phyloP scores from a whole-genome alignment of 2,329 filamentous ascomycete genomes.

The Sporothrix euskadiensis region DNA sequence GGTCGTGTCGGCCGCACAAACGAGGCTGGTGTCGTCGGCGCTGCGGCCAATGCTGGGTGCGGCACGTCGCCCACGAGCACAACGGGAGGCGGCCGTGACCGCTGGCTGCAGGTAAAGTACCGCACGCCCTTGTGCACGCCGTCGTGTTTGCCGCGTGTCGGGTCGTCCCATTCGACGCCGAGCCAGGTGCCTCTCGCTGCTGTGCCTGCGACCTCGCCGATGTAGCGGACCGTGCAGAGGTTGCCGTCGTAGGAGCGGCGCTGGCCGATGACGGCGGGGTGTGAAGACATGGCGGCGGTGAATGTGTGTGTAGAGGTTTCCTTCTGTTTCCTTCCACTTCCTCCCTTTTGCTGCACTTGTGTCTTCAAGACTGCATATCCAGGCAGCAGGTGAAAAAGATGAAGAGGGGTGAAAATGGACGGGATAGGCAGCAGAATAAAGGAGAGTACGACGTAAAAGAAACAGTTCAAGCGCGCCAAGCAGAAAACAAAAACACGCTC shows the following conservation, averaged over 20 bases:
- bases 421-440: conserved; percentile 18
- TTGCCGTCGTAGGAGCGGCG: conserved; percentile 76
- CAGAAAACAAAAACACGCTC: not conserved
- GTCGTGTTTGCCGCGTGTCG: conserved; percentile 82
- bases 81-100: not conserved
- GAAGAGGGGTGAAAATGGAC: not conserved
- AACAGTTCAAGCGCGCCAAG: not conserved
- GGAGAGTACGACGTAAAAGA: not conserved
- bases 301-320: not conserved
- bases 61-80: conserved; percentile 8
- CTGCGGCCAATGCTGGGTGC: not conserved
- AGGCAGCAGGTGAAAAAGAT: conserved; percentile 19
- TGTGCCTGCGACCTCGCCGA: conserved; percentile 74
- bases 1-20: conserved; percentile 79
- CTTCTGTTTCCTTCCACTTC: not conserved
- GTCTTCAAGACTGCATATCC: not conserved
- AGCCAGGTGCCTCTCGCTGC: conserved; percentile 75
- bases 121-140: conserved; percentile 75
- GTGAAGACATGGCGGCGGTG: conserved; percentile 34
- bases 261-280: conserved; percentile 58
- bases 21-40: conserved; percentile 60
- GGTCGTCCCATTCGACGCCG: conserved; percentile 95
- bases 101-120: conserved; percentile 79
- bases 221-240: conserved; percentile 81
- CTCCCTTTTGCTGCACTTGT: not conserved